Percentiles rank a stretch among this genome's conserved stretches.
phyloP scores from a whole-genome alignment of 805 yeast genomes.

The Yarrowia sp. region DNA sequence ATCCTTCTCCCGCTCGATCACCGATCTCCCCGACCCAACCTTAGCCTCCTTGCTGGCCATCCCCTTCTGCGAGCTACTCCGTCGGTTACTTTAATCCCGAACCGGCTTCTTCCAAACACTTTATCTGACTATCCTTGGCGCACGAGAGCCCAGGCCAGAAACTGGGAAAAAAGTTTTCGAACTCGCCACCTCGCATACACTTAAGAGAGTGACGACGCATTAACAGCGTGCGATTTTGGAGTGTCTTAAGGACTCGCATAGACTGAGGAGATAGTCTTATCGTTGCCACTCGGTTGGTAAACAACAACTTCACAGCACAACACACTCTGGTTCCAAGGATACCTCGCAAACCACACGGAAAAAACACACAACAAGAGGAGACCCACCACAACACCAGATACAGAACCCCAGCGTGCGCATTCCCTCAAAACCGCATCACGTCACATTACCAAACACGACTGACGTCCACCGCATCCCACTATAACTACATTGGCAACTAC shows the following conservation, averaged over 20 bases:
- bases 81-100: constrained; percentile 1
- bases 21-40: background rate
- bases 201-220: constrained; percentile 18
- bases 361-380: background rate
- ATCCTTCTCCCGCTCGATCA: no score
- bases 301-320: background rate
- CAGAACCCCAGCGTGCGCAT: background rate
- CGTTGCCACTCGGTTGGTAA: constrained; percentile 20
- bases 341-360: background rate
- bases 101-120: constrained; percentile 17
- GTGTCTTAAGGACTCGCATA: constrained; percentile 16
- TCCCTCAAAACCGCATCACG: background rate
- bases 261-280: constrained; percentile 18
- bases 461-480: background rate
- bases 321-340: background rate
- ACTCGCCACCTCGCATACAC: constrained; percentile 25
- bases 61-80: background rate
- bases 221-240: constrained; percentile 18
- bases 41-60: background rate
- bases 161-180: constrained; percentile 11
- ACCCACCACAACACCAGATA: background rate
- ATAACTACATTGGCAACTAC: background rate
- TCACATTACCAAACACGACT: background rate
- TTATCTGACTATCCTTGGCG: constrained; percentile 4
- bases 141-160: constrained; percentile 12